These are phyloP conservation scores for Plicaturopsis crispa DNA, from an alignment of 768 basidiomycete species.

Conservation along the genomic window DNA sequence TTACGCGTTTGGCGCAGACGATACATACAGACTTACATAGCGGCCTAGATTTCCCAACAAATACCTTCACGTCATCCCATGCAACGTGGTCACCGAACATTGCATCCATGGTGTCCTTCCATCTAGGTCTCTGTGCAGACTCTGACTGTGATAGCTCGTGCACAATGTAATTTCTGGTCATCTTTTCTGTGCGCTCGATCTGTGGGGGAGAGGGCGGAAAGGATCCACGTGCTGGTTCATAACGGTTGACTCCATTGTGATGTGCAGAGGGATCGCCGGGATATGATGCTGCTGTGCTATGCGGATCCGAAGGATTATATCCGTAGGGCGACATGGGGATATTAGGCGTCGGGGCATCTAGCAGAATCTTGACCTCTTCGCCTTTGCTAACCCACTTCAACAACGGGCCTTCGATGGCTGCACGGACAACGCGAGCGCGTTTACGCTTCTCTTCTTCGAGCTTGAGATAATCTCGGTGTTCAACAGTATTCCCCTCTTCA, in stretches of 20 bases:
- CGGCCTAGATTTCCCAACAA: slow-evolving; percentile 57
- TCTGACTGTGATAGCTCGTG: slow-evolving; percentile 49
- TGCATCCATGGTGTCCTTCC: slow-evolving; percentile 71
- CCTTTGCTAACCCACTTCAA: slow-evolving; percentile 63
- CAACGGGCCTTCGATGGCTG: slow-evolving; percentile 56
- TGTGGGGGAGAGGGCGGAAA: background rate
- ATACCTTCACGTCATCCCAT: slow-evolving; percentile 70
- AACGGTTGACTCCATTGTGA: too few species aligned
- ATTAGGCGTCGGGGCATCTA: slow-evolving; percentile 26
- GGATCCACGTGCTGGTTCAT: background rate
- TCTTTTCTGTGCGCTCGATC: slow-evolving; percentile 35
- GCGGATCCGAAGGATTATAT: too few species aligned
- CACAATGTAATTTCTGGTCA: slow-evolving; percentile 63
- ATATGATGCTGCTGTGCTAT: too few species aligned
- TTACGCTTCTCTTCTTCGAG: slow-evolving; percentile 79
- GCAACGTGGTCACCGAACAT: slow-evolving; percentile 82
- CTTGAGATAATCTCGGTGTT: slow-evolving; percentile 73
- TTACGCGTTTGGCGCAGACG: slow-evolving; percentile 3
- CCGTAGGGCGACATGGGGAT: slow-evolving; percentile 12
- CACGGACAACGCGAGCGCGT: slow-evolving; percentile 54
- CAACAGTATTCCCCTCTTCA: slow-evolving; percentile 76
- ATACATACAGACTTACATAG: slow-evolving; percentile 34
- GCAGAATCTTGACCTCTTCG: slow-evolving; percentile 47
- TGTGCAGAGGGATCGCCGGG: too few species aligned
- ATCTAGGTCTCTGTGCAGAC: slow-evolving; percentile 41